Percentiles rank a stretch among this genome's conserved stretches.
Conservation (phyloP, 2,329 filamentous ascomycete genomes). For the Pyrenochaeta sp. region DNA sequence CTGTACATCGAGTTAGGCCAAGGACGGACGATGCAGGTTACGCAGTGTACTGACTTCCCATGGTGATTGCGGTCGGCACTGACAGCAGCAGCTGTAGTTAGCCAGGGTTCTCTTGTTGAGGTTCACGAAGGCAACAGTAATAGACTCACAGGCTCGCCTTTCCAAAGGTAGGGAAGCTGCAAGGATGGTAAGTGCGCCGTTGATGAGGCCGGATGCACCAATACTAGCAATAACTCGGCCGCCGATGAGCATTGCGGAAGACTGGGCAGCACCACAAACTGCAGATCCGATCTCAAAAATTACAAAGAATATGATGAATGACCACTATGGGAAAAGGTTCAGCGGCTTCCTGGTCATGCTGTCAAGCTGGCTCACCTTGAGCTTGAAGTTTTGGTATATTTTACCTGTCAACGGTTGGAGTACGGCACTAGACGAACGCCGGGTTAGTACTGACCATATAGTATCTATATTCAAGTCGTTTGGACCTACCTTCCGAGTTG, state of each 20-base stretch:
- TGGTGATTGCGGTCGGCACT: background rate
- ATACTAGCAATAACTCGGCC: background rate
- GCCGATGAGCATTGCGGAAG: background rate
- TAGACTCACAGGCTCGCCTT: background rate
- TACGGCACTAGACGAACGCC: background rate
- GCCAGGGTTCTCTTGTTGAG: background rate
- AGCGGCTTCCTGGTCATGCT: background rate
- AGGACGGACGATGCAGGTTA: background rate
- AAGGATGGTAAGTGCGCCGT: background rate
- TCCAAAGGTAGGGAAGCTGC: background rate
- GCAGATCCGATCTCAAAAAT: background rate
- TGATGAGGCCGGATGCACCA: background rate
- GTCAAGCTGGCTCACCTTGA: background rate
- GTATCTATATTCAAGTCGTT: too few relatives aligned
- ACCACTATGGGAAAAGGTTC: background rate
- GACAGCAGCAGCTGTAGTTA: background rate
- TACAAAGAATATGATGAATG: background rate
- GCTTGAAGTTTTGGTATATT: background rate
- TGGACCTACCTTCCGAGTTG: too few relatives aligned
- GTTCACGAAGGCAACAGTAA: background rate
- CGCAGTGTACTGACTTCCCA: background rate
- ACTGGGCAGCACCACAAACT: background rate
- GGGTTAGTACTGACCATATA: too few relatives aligned
- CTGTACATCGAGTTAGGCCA: background rate
- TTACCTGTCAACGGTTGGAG: background rate